Evolutionary conservation across 306 rosid genomes (phyloP).

Genomic region (Vigna mungo): DNA sequence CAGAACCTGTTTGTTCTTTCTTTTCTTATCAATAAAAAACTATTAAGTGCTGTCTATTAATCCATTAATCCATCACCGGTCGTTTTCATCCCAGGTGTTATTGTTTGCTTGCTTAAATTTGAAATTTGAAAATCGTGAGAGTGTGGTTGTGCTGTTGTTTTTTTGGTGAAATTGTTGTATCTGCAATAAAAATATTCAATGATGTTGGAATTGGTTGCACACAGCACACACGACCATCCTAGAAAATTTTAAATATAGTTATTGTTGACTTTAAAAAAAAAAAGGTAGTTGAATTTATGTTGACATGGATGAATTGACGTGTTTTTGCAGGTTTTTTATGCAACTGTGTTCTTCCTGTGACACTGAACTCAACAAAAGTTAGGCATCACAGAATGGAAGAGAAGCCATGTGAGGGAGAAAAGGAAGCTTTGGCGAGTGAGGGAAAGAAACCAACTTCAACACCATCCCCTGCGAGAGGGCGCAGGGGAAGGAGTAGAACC

Average conservation of each 20-base stretch:
- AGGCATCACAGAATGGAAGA: slow-evolving; percentile 74
- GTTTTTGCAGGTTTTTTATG: slow-evolving; percentile 74
- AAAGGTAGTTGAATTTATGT: too few relatives aligned
- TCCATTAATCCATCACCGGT: background rate
- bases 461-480: slow-evolving; percentile 55
- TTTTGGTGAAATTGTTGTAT: slow-evolving; percentile 24
- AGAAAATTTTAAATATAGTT: background rate
- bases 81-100: slow-evolving; percentile 15
- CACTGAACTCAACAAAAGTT: slow-evolving; percentile 75
- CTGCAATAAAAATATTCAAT: background rate
- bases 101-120: background rate
- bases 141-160: background rate
- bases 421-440: slow-evolving; percentile 56
- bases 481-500: slow-evolving; percentile 86
- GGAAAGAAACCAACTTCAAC: slow-evolving; percentile 56
- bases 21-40: background rate
- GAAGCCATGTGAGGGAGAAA: slow-evolving; percentile 70
- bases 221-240: background rate
- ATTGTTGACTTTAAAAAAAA: background rate
- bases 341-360: slow-evolving; percentile 90
- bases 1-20: too few relatives aligned
- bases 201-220: background rate
- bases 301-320: background rate
- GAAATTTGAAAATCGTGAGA: background rate
- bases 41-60: background rate